Conservation (phyloP, 2,329 filamentous ascomycete genomes). For the Canariomyces notabilis region DNA sequence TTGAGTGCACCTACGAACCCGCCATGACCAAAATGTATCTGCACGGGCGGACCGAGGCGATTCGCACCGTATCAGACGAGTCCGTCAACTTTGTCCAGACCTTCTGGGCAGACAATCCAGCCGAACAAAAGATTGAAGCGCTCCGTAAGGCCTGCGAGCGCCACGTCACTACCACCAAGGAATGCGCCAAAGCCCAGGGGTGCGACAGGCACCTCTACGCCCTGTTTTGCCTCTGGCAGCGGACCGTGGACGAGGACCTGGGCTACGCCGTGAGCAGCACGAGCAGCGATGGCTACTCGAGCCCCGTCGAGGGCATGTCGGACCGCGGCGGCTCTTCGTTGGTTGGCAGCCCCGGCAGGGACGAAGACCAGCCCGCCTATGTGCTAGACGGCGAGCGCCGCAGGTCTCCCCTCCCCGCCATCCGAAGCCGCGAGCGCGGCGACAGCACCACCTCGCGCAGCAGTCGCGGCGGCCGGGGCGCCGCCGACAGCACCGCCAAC, state of each 20-base stretch:
- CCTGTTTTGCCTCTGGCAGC: conserved; percentile 91
- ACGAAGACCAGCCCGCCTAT: conserved; percentile 29
- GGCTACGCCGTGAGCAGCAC: conserved; percentile 39
- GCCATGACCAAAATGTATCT: conserved; percentile 96
- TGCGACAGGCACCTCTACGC: conserved; percentile 93
- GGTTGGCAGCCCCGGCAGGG: conserved; percentile 49
- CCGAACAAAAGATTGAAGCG: conserved; percentile 77
- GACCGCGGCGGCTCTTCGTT: conserved; percentile 37
- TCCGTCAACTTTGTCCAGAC: conserved; percentile 84
- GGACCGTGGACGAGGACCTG: conserved; percentile 68
- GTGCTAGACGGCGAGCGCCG: conserved; percentile 29
- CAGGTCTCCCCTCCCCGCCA: conserved; percentile 14
- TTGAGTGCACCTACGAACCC: conserved; percentile 95
- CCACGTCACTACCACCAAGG: conserved; percentile 73
- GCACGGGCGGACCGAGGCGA: conserved; percentile 90
- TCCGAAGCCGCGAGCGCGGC: conserved; percentile 41
- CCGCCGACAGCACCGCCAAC: background rate
- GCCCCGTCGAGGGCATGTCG: conserved; percentile 48
- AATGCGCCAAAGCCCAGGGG: conserved; percentile 84
- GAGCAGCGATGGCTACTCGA: conserved; percentile 60
- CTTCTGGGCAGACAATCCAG: conserved; percentile 89
- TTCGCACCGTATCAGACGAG: conserved; percentile 78
- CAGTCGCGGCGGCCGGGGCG: conserved; percentile 22
- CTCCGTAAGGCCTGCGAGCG: conserved; percentile 78
- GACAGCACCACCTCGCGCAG: conserved; percentile 49